These are phyloP conservation scores for Pharnaceum exiguum DNA, from an alignment of 148 eudicot genomes.

Conservation along the genomic window DNA sequence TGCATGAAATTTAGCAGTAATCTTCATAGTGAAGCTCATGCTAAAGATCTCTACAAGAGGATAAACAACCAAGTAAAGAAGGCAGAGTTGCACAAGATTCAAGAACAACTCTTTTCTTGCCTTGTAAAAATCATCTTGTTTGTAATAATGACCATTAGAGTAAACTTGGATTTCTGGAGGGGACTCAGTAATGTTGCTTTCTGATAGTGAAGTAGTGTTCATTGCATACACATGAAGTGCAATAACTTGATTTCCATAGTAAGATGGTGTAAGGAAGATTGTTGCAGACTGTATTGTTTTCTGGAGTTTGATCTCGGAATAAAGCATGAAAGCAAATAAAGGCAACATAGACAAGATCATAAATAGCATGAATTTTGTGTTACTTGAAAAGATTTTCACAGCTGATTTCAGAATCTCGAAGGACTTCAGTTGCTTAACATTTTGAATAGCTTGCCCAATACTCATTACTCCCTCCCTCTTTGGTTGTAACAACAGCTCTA, in stretches of 20 bases:
- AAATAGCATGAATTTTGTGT: constrained; percentile 1
- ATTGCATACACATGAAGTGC: too few species aligned
- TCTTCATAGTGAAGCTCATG: too few species aligned
- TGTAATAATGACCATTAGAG: too few species aligned
- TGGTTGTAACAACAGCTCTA: not conserved
- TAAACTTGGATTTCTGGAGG: too few species aligned
- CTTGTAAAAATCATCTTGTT: too few species aligned
- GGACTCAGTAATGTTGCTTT: too few species aligned
- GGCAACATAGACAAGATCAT: constrained; percentile 1
- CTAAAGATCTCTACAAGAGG: too few species aligned
- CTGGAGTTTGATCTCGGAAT: constrained; percentile 10
- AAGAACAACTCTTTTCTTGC: too few species aligned
- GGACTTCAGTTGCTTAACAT: constrained; percentile 9
- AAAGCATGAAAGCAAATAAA: constrained; percentile 9
- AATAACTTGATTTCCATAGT: too few species aligned
- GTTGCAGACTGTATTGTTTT: not conserved
- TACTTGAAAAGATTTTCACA: not conserved
- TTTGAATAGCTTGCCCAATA: not conserved
- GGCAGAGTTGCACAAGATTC: too few species aligned
- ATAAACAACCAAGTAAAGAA: too few species aligned
- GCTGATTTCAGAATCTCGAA: constrained; percentile 4
- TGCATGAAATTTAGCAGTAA: not conserved
- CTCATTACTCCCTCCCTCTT: not conserved
- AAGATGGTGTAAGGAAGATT: not conserved
- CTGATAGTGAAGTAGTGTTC: too few species aligned